Conservation (phyloP, 129 eudicot species). For the Arctium minus region DNA sequence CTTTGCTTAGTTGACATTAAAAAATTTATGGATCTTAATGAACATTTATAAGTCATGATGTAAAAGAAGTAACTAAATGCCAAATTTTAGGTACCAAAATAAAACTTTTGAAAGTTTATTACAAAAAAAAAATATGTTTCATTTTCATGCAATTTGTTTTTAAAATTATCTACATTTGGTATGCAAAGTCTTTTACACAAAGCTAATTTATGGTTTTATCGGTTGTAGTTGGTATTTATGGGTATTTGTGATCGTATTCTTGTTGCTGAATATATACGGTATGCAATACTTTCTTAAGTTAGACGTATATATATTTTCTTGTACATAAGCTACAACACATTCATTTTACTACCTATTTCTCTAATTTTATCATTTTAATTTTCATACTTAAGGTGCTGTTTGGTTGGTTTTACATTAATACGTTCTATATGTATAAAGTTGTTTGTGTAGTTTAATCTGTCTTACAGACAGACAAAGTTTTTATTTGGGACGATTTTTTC, state of each 20-base stretch:
- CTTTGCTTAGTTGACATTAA: neutral
- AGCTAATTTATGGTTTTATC: conserved; percentile 17
- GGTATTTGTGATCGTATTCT: conserved; percentile 74
- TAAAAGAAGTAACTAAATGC: neutral
- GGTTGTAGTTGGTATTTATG: conserved; percentile 95
- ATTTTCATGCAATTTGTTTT: neutral
- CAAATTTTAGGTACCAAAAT: neutral
- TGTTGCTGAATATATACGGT: conserved; percentile 86
- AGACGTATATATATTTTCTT: neutral
- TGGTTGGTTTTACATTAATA: no score
- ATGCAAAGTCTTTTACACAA: neutral
- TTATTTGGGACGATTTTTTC: no score
- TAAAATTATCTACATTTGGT: neutral
- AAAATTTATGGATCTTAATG: neutral
- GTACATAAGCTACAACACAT: neutral
- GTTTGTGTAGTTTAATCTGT: no score
- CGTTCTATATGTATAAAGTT: no score
- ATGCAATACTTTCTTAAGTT: conserved; percentile 13
- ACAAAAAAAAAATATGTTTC: neutral
- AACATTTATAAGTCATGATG: neutral
- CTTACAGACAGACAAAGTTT: no score
- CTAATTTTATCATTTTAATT: neutral
- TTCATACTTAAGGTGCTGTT: neutral
- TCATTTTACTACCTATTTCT: no score
- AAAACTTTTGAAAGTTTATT: neutral